These are phyloP conservation scores for Salvia rosmarinus DNA, from an alignment of 257 asterid species.

Conservation along the genomic window DNA sequence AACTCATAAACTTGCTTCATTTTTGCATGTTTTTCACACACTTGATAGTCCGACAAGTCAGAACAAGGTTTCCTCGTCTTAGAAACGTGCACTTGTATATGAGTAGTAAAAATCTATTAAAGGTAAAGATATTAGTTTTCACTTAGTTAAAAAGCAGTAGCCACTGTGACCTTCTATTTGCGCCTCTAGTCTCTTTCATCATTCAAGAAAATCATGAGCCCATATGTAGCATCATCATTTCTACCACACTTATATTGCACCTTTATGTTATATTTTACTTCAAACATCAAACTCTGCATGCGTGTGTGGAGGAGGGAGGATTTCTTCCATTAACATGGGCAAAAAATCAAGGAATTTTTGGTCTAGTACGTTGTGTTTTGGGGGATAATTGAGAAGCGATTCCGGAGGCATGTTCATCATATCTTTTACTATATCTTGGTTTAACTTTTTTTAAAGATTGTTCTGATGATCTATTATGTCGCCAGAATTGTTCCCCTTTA, in stretches of 20 bases:
- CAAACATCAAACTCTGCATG: background rate
- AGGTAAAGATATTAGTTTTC: background rate
- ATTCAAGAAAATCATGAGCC: background rate
- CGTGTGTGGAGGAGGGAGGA: too few relatives aligned
- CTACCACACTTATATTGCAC: background rate
- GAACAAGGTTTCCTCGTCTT: background rate
- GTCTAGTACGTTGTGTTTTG: background rate
- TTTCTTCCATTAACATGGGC: too few relatives aligned
- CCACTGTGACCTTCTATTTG: background rate
- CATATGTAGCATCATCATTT: background rate
- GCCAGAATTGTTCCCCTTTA: too few relatives aligned
- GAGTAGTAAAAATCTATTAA: background rate
- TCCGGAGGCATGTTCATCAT: too few relatives aligned
- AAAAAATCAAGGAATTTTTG: background rate
- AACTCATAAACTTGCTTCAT: background rate
- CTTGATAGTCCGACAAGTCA: constrained; percentile 3
- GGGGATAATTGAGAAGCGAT: too few relatives aligned
- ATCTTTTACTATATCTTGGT: too few relatives aligned
- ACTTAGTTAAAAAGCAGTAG: background rate
- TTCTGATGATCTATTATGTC: too few relatives aligned
- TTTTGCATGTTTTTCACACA: background rate
- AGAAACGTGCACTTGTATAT: too few relatives aligned
- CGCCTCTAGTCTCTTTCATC: background rate
- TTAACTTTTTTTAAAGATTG: too few relatives aligned
- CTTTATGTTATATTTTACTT: background rate